Percentiles rank a stretch among this genome's conserved stretches.
Evolutionary conservation across 2,329 filamentous ascomycete species (phyloP).

Genomic region (Alternaria arborescens): DNA sequence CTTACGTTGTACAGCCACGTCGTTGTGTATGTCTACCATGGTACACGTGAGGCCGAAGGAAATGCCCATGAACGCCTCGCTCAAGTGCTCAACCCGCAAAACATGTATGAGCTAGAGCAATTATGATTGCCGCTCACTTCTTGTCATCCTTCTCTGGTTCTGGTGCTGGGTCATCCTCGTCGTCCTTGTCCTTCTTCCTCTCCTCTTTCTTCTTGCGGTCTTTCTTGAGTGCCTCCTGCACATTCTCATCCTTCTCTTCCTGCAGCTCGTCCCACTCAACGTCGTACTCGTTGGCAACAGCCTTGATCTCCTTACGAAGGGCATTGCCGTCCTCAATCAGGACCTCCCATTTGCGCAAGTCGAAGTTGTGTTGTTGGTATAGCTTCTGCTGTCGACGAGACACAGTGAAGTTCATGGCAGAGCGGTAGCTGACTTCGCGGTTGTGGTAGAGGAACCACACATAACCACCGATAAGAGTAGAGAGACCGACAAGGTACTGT

Average conservation of each 20-base stretch:
- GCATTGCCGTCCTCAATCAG: constrained; percentile 82
- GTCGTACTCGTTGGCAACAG: constrained; percentile 85
- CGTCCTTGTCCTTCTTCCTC: constrained; percentile 49
- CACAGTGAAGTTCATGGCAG: constrained; percentile 87
- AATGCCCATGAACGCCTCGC: constrained; percentile 15
- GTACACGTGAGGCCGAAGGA: neutral
- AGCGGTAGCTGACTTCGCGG: constrained; percentile 85
- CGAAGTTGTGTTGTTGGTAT: constrained; percentile 79
- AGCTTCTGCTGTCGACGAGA: constrained; percentile 77
- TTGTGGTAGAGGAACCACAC: constrained; percentile 95
- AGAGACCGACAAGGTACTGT: constrained; percentile 80
- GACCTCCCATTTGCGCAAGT: constrained; percentile 78
- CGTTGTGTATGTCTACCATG: constrained; percentile 3
- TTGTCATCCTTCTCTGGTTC: constrained; percentile 5
- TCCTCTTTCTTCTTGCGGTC: constrained; percentile 53
- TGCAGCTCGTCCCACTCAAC: constrained; percentile 84
- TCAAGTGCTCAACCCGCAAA: constrained; percentile 8
- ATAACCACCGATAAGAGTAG: constrained; percentile 87
- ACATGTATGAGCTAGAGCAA: neutral
- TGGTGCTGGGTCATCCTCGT: constrained; percentile 33
- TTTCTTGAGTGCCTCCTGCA: constrained; percentile 62
- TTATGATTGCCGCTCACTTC: neutral
- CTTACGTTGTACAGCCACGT: neutral
- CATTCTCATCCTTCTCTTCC: constrained; percentile 73
- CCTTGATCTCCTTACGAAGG: constrained; percentile 79